Conservation (phyloP, 1,284 basidiomycete genomes). For the Rhodotorula sp. region DNA sequence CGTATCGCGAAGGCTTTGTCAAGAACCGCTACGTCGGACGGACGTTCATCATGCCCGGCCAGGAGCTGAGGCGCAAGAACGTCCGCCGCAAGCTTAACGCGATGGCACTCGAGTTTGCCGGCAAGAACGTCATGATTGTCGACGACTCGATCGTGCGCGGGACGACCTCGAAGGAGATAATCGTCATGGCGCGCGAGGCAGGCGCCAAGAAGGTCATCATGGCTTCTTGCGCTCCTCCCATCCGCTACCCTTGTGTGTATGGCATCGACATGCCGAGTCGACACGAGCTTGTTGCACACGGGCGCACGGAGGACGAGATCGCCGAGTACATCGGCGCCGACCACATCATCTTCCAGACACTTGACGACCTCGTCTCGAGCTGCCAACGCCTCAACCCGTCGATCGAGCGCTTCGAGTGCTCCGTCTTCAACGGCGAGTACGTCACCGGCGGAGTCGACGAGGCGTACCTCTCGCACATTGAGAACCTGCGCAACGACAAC, state of each 20-base stretch:
- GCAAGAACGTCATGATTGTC: conserved; percentile 91
- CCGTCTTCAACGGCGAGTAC: conserved; percentile 96
- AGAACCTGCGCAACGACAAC: conserved; percentile 79
- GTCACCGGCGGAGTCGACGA: conserved; percentile 94
- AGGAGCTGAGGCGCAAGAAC: conserved; percentile 89
- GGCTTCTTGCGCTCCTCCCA: conserved; percentile 95
- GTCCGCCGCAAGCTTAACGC: conserved; percentile 95
- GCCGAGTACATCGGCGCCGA: conserved; percentile 89
- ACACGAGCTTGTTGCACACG: conserved; percentile 86
- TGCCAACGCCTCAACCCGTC: conserved; percentile 81
- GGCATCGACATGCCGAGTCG: conserved; percentile 99
- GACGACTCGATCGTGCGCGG: conserved; percentile 99
- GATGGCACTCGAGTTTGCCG: conserved; percentile 96
- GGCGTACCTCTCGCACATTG: conserved; percentile 73
- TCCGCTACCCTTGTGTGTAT: conserved; percentile 92
- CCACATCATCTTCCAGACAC: conserved; percentile 95
- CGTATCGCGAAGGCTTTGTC: conserved; percentile 97
- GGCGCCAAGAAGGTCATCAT: conserved; percentile 97
- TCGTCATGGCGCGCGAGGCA: conserved; percentile 99
- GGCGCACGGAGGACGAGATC: conserved; percentile 71
- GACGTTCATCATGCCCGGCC: conserved; percentile 99
- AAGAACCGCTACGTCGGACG: conserved; percentile 98
- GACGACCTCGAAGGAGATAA: conserved; percentile 97
- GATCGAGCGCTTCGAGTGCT: conserved; percentile 86
- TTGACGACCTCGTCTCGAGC: conserved; percentile 82